phyloP scores from a whole-genome alignment of 305 asterid genomes.

The Salvia sclarea region DNA sequence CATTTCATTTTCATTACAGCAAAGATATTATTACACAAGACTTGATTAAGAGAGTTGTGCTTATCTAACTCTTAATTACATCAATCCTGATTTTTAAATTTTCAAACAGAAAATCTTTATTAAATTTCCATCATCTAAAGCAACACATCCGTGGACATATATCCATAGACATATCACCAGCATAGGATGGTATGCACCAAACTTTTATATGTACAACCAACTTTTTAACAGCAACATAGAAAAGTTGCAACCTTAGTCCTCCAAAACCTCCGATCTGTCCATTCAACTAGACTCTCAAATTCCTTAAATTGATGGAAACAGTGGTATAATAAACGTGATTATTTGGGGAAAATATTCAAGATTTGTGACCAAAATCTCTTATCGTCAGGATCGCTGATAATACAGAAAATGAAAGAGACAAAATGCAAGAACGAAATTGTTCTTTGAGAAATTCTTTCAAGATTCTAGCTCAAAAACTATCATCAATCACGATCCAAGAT shows the following conservation, averaged over 20 bases:
- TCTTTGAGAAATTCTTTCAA: not conserved
- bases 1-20: not conserved
- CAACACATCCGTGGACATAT: conserved; percentile 14
- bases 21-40: not conserved
- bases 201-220: conserved; percentile 17
- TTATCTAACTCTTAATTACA: not conserved
- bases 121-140: conserved; percentile 16
- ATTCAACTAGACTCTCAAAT: not conserved
- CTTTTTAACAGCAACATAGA: not conserved
- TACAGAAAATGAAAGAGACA: not conserved
- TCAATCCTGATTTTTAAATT: not conserved
- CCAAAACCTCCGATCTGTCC: not conserved
- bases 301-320: not conserved
- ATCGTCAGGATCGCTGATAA: not conserved
- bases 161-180: conserved; percentile 18
- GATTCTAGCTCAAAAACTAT: conserved; percentile 12
- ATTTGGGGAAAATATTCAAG: not conserved
- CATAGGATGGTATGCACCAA: conserved; percentile 19
- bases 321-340: not conserved
- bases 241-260: conserved; percentile 1
- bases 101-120: conserved; percentile 11
- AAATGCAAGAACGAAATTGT: not conserved
- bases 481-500: conserved; percentile 6
- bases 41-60: not conserved
- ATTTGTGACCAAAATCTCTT: conserved; percentile 11